Base-by-base conservation (phyloP, 768 basidiomycete genomes). In the Botryobasidium botryosum region DNA sequence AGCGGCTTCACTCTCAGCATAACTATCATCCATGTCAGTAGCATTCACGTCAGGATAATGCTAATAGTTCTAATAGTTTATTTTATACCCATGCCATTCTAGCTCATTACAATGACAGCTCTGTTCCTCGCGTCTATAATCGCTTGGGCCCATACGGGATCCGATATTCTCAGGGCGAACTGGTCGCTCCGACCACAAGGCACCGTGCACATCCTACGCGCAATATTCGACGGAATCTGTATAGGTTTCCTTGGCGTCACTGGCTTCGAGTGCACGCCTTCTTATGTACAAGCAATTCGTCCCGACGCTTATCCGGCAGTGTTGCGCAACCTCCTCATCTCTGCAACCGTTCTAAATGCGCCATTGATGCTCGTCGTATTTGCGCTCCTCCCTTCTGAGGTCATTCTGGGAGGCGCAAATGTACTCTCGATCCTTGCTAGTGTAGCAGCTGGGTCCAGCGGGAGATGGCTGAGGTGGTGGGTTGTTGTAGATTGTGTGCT, bases 201-300 rank as follows among this genome's bases (percentile, higher is more conserved):
- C 51, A n/a, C 61, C 0, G 42, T 50, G 3, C 55, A 53, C 3
- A 55, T 72, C 25, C 55, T 64, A 0, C 64, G 56, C 20, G 68
- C 78, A 33, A 61, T 75, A 6, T 84, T 73, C 56, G 63, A 74
- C 48, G 81, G 81, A 0, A 63, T 78, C 23, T 82, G 79, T 51
- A 62, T 85, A 3, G 72, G 76, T 0, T 75, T 82, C 64, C 62
- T 85, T 1, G 79, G 78, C 0, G 63, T 81, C 28, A 81, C 81
- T 1, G 80, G 77, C 45, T 55, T 55, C 46, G 54, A 56, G 47
- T 47, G 49, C 40, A 68, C 70, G 0, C 78, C 79, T 3, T 69
- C 77, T 3, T 81, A 82, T 52, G 63, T 74, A 28, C 68, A 77
- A 18, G 67, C 68, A 44, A 74, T 81, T 51, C 70, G 70, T 45